Base-by-base conservation (phyloP, 2,329 filamentous ascomycete genomes). In the Pestalotiopsis sp. region DNA sequence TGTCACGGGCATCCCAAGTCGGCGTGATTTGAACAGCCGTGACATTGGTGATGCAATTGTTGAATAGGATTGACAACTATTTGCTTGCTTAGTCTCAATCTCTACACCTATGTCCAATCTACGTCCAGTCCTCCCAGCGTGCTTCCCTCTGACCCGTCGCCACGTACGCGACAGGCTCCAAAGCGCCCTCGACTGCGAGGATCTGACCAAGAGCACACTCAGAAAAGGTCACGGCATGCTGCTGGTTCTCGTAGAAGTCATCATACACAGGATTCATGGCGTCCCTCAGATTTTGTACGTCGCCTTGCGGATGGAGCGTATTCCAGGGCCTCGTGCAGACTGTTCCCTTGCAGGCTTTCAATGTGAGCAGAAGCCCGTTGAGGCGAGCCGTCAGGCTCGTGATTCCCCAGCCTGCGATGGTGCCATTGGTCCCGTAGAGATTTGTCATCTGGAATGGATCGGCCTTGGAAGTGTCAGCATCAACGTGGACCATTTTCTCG, bases 151-250 rank as follows among this genome's bases (percentile, higher is more conserved):
- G 23, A 4, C 23, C 62, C 1, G 11, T 5, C 1, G 17, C 3
- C n/a, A 2, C 27, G 9, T 62, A 62, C 4, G 59, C 2, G 3
- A 62, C 1, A 7, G 59, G 59, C 31, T 62, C 31, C 14, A n/a
- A 7, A 6, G 59, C 25, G 2, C 89, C 89, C 75, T 91, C 89
- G 2, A 85, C 84, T 38, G 83, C 82, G 0, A 86, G 57, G 36
- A 90, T 79, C 71, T 91, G 89, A 2, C 89, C 90, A 25, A 81
- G 67, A 72, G 86, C 85, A 73, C 89, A 91, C 13, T 82, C 82
- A 1, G 80, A 79, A 70, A 86, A 91, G 2, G 78, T 75, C 0
- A 91, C 86, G 57, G 82, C 83, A 2, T 80, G 80, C 77, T 85
- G 84, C 52, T 81, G 76, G 38, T 27, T 25, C 66, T 38, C 25